Base-by-base conservation (phyloP, 805 yeast genomes). In the Cyberlindnera suaveolens region DNA sequence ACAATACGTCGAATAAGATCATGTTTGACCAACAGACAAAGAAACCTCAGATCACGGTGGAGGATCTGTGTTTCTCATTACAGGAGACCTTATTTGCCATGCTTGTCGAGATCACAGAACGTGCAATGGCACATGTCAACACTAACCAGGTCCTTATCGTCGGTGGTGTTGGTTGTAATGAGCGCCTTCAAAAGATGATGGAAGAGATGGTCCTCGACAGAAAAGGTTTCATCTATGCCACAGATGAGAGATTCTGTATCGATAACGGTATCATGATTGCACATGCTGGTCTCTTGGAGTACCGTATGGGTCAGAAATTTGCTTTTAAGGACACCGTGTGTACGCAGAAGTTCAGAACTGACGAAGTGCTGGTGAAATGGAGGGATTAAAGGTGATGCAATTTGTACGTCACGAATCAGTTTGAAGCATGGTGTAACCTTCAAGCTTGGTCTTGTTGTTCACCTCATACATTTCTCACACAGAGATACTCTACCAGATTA, bases 231-330 rank as follows among this genome's bases (percentile, higher is more conserved):
- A 82, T 93, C 4, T 88, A 73, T 60, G 96, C 99, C 3, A 93
- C 99, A 0, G 99, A 93, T 63, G 98, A 93, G 59, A 67, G 98
- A 45, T 91, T 93, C 60, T 93, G 99, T 65, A 93, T 93, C 36
- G 99, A 93, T 61, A 93, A 93, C 58, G 99, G 99, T 10, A 93
- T 91, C 32, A 93, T 93, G 99, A 93, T 93, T 56, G 99, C 99
- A 0, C 99, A 93, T 57, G 98, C 99, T 0, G 99, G 99, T 0
- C 67, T 93, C 38, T 62, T 93, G 46, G 86, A 85, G 41, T 89
- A 79, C 58, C 71, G 98, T 53, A 84, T 82, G 73, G 96, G 97
- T 1, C 79, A 77, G 43, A 56, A 58, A 13, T 77, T 77, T 3
- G 72, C 69, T 6, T 54, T 91, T 39, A 60, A 67, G 23, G 78